Percentiles rank a stretch among this genome's conserved stretches.
Conservation (phyloP, 164 flowering plant species). For the Paratinospora sagittata region DNA sequence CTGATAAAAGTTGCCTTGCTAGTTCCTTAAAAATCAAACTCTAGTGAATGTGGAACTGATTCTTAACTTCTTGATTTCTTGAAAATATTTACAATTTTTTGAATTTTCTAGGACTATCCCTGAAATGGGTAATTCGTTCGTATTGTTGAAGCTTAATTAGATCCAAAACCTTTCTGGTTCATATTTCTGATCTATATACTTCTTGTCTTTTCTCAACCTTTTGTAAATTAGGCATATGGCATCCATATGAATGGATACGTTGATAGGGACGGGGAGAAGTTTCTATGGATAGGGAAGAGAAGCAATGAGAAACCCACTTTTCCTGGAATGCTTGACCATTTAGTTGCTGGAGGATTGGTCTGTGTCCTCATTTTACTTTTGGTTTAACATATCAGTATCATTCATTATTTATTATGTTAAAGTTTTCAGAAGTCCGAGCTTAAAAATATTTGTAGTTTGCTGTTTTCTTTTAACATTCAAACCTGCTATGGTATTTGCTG, state of each 20-base stretch:
- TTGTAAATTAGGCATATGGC: slow-evolving; percentile 27
- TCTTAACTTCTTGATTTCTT: too few species aligned
- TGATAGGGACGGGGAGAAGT: slow-evolving; percentile 54
- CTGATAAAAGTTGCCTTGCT: background rate
- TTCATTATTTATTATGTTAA: background rate
- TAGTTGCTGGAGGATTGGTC: slow-evolving; percentile 97
- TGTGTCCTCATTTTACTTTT: slow-evolving; percentile 15
- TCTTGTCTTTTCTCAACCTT: background rate
- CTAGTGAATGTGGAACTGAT: too few species aligned
- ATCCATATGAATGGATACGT: slow-evolving; percentile 53
- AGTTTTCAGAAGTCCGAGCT: too few species aligned
- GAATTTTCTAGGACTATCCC: background rate
- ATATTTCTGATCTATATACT: background rate
- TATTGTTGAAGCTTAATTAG: background rate
- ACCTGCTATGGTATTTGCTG: too few species aligned
- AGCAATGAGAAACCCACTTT: slow-evolving; percentile 28
- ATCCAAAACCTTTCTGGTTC: background rate
- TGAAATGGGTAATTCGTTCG: background rate
- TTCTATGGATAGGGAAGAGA: slow-evolving; percentile 82
- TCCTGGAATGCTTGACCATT: slow-evolving; percentile 95
- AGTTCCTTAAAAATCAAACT: background rate
- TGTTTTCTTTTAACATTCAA: too few species aligned
- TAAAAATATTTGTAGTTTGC: too few species aligned
- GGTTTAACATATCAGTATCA: background rate
- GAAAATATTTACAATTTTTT: too few species aligned